Evolutionary conservation across 2,329 filamentous ascomycete species (phyloP).

Genomic region (Colletotrichum somersetense): DNA sequence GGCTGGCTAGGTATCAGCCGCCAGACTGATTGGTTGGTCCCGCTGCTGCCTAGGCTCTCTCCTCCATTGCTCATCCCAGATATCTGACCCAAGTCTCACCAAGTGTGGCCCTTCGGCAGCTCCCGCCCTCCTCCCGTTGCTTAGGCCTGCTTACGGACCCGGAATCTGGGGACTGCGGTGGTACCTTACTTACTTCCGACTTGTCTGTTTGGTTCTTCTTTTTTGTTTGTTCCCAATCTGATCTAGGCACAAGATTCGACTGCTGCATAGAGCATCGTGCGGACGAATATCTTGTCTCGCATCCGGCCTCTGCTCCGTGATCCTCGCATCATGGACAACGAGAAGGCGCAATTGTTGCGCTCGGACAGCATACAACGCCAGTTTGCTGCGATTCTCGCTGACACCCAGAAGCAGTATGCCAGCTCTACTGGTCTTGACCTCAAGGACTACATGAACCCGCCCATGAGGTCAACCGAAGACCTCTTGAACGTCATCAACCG

Average conservation of each 20-base stretch:
- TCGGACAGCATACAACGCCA: conserved; percentile 36
- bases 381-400: conserved; percentile 50
- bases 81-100: conserved; percentile 6
- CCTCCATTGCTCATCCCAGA: neutral
- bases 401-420: conserved; percentile 51
- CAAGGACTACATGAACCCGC: conserved; percentile 50
- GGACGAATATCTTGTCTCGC: neutral
- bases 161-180: neutral
- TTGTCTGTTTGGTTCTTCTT: neutral
- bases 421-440: conserved; percentile 48
- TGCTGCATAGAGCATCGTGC: neutral
- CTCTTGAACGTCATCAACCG: conserved; percentile 49
- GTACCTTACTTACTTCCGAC: neutral
- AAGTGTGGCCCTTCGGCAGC: conserved; percentile 9
- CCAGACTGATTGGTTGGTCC: neutral
- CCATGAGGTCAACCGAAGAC: conserved; percentile 50
- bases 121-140: conserved; percentile 32
- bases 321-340: conserved; percentile 26
- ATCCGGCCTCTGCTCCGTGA: neutral
- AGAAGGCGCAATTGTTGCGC: conserved; percentile 29
- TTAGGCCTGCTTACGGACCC: neutral
- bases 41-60: neutral
- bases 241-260: neutral
- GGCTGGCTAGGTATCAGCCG: neutral
- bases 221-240: neutral